Conservation (phyloP, 139 green algal species). For the Nannochloris sp. region DNA sequence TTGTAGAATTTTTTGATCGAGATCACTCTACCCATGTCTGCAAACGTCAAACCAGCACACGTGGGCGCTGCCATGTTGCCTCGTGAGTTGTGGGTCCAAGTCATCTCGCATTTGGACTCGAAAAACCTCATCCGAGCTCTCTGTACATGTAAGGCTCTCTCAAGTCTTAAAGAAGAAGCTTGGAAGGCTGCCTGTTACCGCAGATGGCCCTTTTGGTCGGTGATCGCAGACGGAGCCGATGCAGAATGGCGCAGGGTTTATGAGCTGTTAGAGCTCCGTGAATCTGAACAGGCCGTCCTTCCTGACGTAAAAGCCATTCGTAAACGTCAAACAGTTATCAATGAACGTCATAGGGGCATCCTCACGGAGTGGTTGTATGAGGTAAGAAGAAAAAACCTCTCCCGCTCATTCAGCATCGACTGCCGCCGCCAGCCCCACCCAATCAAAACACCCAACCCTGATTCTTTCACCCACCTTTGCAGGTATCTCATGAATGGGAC, state of each 20-base stretch:
- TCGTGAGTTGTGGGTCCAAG: constrained; percentile 29
- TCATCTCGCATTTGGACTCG: constrained; percentile 22
- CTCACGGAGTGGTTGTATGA: constrained; percentile 49
- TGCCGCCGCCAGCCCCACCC: not conserved
- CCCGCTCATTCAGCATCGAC: not conserved
- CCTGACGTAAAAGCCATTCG: constrained; percentile 10
- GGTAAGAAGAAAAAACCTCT: constrained; percentile 24
- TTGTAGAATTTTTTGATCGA: too few species aligned
- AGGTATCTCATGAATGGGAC: constrained; percentile 56
- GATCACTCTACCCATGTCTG: too few species aligned
- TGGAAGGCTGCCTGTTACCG: constrained; percentile 32
- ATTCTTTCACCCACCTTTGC: not conserved
- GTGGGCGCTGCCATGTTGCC: not conserved
- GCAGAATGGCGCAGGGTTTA: constrained; percentile 37
- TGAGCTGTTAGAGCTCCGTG: constrained; percentile 37
- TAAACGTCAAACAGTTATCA: constrained; percentile 28
- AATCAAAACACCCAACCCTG: not conserved
- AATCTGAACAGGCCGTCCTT: constrained; percentile 20
- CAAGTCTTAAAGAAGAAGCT: not conserved
- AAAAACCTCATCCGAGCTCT: constrained; percentile 27
- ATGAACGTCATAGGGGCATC: constrained; percentile 27
- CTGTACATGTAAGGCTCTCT: constrained; percentile 19
- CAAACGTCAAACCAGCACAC: too few species aligned
- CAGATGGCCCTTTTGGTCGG: constrained; percentile 36
- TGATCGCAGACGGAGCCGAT: not conserved